Evolutionary conservation across 257 asterid species (phyloP).

Genomic region (Ajuga chamaepitys): DNA sequence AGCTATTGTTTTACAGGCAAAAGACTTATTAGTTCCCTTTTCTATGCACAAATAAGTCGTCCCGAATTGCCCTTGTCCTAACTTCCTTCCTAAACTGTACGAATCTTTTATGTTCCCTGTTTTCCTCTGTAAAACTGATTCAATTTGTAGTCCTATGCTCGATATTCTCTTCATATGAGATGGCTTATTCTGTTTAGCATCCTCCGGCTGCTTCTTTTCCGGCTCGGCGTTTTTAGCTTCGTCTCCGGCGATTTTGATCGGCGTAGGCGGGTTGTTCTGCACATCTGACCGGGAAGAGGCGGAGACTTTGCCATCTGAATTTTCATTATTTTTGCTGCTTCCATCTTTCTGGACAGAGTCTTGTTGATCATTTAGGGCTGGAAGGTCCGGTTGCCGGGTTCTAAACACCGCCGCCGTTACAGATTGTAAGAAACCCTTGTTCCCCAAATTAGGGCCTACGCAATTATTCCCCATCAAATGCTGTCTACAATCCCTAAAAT

Average conservation of each 20-base stretch:
- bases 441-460: constrained; percentile 48
- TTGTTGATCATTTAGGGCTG: constrained; percentile 27
- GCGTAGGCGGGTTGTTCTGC: constrained; percentile 35
- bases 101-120: constrained; percentile 31
- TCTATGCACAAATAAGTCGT: constrained; percentile 37
- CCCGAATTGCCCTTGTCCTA: constrained; percentile 51
- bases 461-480: constrained; percentile 58
- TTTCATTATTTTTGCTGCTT: constrained; percentile 4
- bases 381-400: constrained; percentile 28
- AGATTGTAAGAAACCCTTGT: constrained; percentile 51
- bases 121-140: constrained; percentile 35
- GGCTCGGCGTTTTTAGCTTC: constrained; percentile 12
- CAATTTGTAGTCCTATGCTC: constrained; percentile 34
- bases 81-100: constrained; percentile 29
- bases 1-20: constrained; percentile 43
- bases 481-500: not conserved
- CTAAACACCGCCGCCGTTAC: constrained; percentile 58
- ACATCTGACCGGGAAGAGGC: constrained; percentile 14
- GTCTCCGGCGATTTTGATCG: constrained; percentile 27
- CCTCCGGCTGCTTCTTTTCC: constrained; percentile 14
- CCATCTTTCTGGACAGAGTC: constrained; percentile 15
- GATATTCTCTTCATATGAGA: constrained; percentile 28
- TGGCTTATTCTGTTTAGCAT: constrained; percentile 23
- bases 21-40: constrained; percentile 31
- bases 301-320: constrained; percentile 13